Evolutionary conservation across 768 basidiomycete species (phyloP).

Genomic region (Mycena rosella): DNA sequence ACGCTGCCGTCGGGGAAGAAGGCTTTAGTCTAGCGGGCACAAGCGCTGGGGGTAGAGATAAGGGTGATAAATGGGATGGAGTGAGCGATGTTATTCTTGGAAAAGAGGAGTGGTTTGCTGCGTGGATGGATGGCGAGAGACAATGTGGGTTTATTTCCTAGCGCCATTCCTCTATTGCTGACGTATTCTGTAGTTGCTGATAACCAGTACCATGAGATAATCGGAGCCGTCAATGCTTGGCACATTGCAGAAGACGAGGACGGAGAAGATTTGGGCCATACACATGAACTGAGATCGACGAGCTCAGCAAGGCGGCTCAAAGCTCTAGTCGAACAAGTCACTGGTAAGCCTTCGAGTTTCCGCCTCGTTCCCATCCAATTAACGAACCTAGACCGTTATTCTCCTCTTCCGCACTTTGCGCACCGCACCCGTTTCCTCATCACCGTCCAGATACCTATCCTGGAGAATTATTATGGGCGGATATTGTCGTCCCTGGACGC

Average conservation of each 20-base stretch:
- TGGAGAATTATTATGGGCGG: slow-evolving; percentile 82
- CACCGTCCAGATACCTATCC: slow-evolving; percentile 85
- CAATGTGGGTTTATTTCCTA: slow-evolving; percentile 72
- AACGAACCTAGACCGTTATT: slow-evolving; percentile 83
- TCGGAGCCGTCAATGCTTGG: slow-evolving; percentile 89
- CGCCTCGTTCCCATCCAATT: slow-evolving; percentile 9
- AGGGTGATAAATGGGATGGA: slow-evolving; percentile 72
- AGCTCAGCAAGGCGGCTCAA: slow-evolving; percentile 87
- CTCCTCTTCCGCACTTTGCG: slow-evolving; percentile 80
- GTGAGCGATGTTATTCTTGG: slow-evolving; percentile 86
- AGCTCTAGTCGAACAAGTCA: slow-evolving; percentile 91
- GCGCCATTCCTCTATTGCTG: not conserved
- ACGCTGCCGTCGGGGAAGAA: slow-evolving; percentile 79
- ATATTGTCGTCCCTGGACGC: slow-evolving; percentile 91
- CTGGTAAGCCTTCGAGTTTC: slow-evolving; percentile 63
- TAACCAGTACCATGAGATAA: slow-evolving; percentile 87
- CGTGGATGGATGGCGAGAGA: slow-evolving; percentile 92
- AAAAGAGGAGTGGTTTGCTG: slow-evolving; percentile 88
- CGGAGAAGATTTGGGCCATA: slow-evolving; percentile 56
- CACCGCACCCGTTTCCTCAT: slow-evolving; percentile 90
- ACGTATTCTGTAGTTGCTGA: slow-evolving; percentile 75
- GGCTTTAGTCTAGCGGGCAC: slow-evolving; percentile 76
- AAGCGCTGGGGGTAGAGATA: slow-evolving; percentile 48
- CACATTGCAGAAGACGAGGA: slow-evolving; percentile 76
- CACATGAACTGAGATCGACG: slow-evolving; percentile 73